A percentile compares a stretch with the other conserved stretches of the same genome.
Conservation (phyloP, 345 rosid genomes). For the Microthlaspi erraticum region DNA sequence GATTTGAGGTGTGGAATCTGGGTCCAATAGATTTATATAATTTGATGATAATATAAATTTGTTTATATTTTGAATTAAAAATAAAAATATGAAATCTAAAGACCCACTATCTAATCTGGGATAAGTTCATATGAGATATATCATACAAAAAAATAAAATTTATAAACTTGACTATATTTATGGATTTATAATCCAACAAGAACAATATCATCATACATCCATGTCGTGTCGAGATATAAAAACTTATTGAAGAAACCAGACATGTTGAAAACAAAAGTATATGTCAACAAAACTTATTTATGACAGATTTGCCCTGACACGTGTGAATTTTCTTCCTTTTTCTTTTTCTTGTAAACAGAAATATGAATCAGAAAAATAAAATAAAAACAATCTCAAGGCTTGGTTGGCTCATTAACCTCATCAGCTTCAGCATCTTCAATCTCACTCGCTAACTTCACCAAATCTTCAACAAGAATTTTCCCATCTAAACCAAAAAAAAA, state of each 20-base stretch:
- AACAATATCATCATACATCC: too few relatives aligned
- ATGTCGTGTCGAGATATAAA: too few relatives aligned
- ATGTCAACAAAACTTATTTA: constrained; percentile 14
- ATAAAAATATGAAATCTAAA: too few relatives aligned
- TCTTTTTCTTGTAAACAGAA: constrained; percentile 5
- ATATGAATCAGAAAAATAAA: background rate
- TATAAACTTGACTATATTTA: too few relatives aligned
- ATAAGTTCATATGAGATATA: too few relatives aligned
- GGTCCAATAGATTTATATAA: too few relatives aligned
- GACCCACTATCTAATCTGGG: too few relatives aligned
- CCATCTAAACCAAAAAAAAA: constrained; percentile 58
- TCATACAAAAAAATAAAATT: too few relatives aligned
- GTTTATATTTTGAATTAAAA: too few relatives aligned
- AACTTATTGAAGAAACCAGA: background rate
- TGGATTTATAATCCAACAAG: too few relatives aligned
- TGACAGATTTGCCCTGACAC: background rate
- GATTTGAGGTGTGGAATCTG: too few relatives aligned
- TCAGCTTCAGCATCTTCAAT: constrained; percentile 61
- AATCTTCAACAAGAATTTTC: constrained; percentile 83
- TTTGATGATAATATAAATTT: too few relatives aligned
- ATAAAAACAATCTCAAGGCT: constrained; percentile 36
- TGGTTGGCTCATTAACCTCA: constrained; percentile 45
- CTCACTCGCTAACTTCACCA: constrained; percentile 72
- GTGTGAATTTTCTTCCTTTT: background rate
- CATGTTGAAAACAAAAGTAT: constrained; percentile 7